phyloP scores from a whole-genome alignment of 352 stramenopile species.

The Globisporangium sylvaticum region DNA sequence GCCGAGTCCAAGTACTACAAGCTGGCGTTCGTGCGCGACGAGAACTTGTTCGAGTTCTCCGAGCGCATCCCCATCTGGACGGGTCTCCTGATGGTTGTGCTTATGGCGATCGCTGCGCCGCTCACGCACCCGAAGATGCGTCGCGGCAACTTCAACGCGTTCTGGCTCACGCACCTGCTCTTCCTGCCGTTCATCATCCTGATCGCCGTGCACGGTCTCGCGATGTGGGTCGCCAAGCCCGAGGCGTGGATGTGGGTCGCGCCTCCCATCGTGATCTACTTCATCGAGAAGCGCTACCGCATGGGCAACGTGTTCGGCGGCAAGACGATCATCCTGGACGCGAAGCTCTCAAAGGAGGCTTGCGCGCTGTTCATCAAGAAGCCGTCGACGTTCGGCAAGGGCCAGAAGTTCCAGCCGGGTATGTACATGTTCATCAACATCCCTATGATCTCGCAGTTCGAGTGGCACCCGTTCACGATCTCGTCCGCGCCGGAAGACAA shows the following conservation, averaged over 20 bases:
- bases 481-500: constrained; percentile 76
- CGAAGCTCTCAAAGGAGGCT: constrained; percentile 49
- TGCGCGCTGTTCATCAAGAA: constrained; percentile 69
- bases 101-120: constrained; percentile 40
- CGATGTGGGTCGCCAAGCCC: constrained; percentile 50
- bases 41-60: constrained; percentile 38
- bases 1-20: constrained; percentile 38
- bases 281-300: constrained; percentile 58
- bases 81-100: constrained; percentile 54
- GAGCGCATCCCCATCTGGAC: constrained; percentile 60
- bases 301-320: constrained; percentile 50
- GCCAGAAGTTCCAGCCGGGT: constrained; percentile 47
- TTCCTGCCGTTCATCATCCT: constrained; percentile 65
- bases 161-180: constrained; percentile 65
- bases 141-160: constrained; percentile 59
- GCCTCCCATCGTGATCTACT: constrained; percentile 52
- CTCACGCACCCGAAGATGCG: constrained; percentile 45
- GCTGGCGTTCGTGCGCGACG: constrained; percentile 48
- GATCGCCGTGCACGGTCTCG: constrained; percentile 60
- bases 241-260: constrained; percentile 56
- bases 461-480: constrained; percentile 90
- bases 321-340: constrained; percentile 41
- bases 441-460: constrained; percentile 59
- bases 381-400: constrained; percentile 41
- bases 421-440: constrained; percentile 88